These are phyloP conservation scores for Hypomyces perniciosus DNA, from an alignment of 2,329 filamentous ascomycete species.

Conservation along the genomic window DNA sequence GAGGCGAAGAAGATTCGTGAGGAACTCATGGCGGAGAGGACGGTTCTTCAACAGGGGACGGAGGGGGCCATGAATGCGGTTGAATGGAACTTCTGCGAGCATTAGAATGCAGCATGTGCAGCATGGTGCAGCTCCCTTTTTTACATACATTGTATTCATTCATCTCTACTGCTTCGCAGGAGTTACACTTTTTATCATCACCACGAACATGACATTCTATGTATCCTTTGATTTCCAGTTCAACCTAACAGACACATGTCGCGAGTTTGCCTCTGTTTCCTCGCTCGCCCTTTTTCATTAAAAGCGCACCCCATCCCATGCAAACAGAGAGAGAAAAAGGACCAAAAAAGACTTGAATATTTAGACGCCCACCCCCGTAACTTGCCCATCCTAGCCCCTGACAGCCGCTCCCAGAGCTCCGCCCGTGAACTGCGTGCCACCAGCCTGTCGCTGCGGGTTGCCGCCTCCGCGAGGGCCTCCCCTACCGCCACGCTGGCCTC, in stretches of 20 bases:
- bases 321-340: constrained; percentile 18
- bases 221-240: constrained; percentile 25
- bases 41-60: constrained; percentile 3
- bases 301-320: constrained; percentile 28
- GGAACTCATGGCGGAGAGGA: constrained; percentile 23
- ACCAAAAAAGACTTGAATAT: constrained; percentile 5
- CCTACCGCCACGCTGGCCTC: constrained; percentile 56
- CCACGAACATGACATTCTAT: constrained; percentile 17
- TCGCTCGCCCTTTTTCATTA: constrained; percentile 20
- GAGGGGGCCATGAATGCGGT: not conserved
- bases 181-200: not conserved
- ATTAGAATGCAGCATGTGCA: constrained; percentile 10
- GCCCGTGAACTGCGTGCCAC: constrained; percentile 75
- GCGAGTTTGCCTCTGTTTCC: constrained; percentile 28
- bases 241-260: constrained; percentile 25
- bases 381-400: constrained; percentile 40
- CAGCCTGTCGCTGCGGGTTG: constrained; percentile 58
- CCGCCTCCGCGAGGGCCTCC: constrained; percentile 55
- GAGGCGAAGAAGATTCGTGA: constrained; percentile 18
- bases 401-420: constrained; percentile 69
- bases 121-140: no score
- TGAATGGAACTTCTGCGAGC: constrained; percentile 21
- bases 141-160: constrained; percentile 7
- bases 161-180: not conserved
- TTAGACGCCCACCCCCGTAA: constrained; percentile 13